Evolutionary conservation across 73 alveolate species (phyloP).

Genomic region (Paraurostyla sp.): DNA sequence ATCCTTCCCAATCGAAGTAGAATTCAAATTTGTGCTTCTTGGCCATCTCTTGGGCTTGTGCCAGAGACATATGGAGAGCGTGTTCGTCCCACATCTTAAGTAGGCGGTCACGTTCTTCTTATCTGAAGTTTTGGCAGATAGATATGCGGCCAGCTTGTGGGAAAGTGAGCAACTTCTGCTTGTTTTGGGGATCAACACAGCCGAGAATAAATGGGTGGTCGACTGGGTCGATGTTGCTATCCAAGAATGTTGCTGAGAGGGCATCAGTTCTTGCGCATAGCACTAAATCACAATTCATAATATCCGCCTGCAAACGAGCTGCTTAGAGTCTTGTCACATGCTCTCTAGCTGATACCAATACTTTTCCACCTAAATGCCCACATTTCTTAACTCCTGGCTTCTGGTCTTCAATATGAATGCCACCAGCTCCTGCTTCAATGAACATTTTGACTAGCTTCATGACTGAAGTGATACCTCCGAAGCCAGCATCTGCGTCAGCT

Average conservation of each 20-base stretch:
- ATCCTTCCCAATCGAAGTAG: conserved; percentile 94
- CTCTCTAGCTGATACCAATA: conserved; percentile 88
- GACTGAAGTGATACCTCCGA: conserved; percentile 93
- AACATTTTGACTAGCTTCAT: conserved; percentile 93
- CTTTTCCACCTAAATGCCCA: conserved; percentile 98
- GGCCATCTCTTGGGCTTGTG: conserved; percentile 83
- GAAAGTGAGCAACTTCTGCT: conserved; percentile 67
- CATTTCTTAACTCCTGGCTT: conserved; percentile 96
- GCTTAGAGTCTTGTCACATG: conserved; percentile 89
- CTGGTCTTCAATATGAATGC: conserved; percentile 95
- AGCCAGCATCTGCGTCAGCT: conserved; percentile 98
- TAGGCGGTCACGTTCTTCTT: conserved; percentile 72
- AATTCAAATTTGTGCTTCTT: conserved; percentile 78
- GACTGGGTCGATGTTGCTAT: conserved; percentile 82
- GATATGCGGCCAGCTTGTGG: conserved; percentile 85
- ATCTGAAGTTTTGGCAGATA: conserved; percentile 74
- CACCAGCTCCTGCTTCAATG: conserved; percentile 97
- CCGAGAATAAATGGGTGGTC: conserved; percentile 94
- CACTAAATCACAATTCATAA: conserved; percentile 90
- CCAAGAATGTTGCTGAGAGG: conserved; percentile 90
- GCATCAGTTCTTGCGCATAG: conserved; percentile 96
- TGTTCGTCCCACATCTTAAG: conserved; percentile 71
- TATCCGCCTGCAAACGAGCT: conserved; percentile 93
- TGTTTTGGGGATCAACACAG: conserved; percentile 68
- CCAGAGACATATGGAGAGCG: conserved; percentile 72